These are phyloP conservation scores for Suillus paluster DNA, from an alignment of 768 basidiomycete genomes.

Conservation along the genomic window DNA sequence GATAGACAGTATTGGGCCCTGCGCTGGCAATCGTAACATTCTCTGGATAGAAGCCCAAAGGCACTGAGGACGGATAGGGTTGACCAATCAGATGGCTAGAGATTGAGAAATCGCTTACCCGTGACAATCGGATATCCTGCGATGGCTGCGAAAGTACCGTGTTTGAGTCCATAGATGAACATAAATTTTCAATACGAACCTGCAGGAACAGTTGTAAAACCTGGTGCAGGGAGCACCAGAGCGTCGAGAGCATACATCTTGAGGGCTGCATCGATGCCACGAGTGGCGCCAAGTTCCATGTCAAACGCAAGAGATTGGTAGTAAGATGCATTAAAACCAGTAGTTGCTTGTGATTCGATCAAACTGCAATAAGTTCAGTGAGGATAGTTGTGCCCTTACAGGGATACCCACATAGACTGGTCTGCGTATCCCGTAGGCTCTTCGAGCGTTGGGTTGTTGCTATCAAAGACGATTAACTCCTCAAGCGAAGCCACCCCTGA, in stretches of 20 bases:
- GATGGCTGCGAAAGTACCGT: constrained; percentile 25
- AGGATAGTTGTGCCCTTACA: constrained; percentile 13
- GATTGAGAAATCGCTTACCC: constrained; percentile 18
- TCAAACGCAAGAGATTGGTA: constrained; percentile 50
- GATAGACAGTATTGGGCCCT: constrained; percentile 36
- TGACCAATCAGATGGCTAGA: background rate
- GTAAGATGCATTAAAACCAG: constrained; percentile 37
- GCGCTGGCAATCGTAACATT: constrained; percentile 37
- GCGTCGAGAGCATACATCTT: constrained; percentile 51
- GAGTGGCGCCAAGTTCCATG: constrained; percentile 50
- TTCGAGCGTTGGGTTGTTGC: constrained; percentile 54
- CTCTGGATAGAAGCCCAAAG: constrained; percentile 44
- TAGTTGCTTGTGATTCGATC: constrained; percentile 29
- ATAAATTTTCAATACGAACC: constrained; percentile 20
- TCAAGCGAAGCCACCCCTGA: constrained; percentile 62
- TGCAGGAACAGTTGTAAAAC: constrained; percentile 23
- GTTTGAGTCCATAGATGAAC: background rate
- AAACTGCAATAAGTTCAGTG: constrained; percentile 15
- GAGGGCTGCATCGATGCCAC: constrained; percentile 59
- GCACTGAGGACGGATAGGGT: constrained; percentile 30
- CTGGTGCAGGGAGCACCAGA: constrained; percentile 48
- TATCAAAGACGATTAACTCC: constrained; percentile 61
- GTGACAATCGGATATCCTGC: constrained; percentile 41
- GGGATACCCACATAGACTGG: constrained; percentile 35
- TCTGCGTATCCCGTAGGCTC: constrained; percentile 37